Base-by-base conservation (phyloP, 441 rosid genomes). In the Erodium texanum region DNA sequence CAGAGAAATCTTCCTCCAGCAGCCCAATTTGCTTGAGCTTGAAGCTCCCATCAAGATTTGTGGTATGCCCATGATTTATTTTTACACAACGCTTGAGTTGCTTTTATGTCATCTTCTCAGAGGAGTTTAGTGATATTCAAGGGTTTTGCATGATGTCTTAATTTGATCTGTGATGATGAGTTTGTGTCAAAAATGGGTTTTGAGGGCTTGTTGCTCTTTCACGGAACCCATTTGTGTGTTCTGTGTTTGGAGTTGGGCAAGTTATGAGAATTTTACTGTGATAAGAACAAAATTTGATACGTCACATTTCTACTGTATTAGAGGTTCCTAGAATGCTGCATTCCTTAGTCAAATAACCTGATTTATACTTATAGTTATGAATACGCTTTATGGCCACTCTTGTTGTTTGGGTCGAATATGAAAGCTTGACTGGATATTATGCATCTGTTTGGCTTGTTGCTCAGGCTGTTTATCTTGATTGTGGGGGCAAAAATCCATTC, bases 31-130 rank as follows among this genome's bases (percentile, higher is more conserved):
- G 29, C 78, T 85, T 58, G 86, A 83, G 74, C 88, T 87, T 24
- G 84, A 85, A 48, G 83, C 89, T 32, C 92, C 92, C 23, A 72
- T 87, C 70, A 85, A 82, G 74, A 81, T 87, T n/a, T 85, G 92
- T 12, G 92, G 92, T 85, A 38, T 38, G 45, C 11, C 11, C 9
- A 11, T 38, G 6, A 2, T 38, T 9, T 38, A 11, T 38, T 38
- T 38, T 7, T 38, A 11, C 45, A 10, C 45, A 38, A 7, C 11
- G 45, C 9, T 38, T 38, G 45, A 38, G 6, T 38, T 38, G 6
- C 8, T 36, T 36, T 5, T 6, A 10, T 38, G 45, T 38, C 2
- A 7, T 38, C 10, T 38, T 7, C 11, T 38, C 45, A 6, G 45
- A 38, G 45, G 45, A 38, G 45, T 38, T 38, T 10, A 38, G 45